These are phyloP conservation scores for Porogramme epimiltina DNA, from an alignment of 1,284 basidiomycete species.

Conservation along the genomic window DNA sequence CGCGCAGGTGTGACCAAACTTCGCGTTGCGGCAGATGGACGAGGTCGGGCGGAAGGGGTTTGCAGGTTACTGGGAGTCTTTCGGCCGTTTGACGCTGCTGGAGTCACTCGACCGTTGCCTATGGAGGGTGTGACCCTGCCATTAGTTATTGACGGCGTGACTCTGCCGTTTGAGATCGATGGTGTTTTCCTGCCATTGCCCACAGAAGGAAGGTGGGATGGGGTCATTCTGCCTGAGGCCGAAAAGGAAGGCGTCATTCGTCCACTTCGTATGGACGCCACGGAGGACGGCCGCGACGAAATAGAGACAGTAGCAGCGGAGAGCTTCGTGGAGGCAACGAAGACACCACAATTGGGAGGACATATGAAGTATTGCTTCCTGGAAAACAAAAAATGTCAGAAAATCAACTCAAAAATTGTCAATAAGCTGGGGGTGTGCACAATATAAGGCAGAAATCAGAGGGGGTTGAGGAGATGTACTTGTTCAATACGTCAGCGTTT, in stretches of 20 bases:
- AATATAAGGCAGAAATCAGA: too few relatives aligned
- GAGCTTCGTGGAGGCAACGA: constrained; percentile 83
- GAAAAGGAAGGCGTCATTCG: constrained; percentile 51
- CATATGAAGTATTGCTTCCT: constrained; percentile 89
- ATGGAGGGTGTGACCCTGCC: constrained; percentile 57
- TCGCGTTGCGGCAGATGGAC: constrained; percentile 15
- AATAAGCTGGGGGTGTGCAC: too few relatives aligned
- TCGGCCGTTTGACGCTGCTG: constrained; percentile 30
- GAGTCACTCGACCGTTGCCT: constrained; percentile 40
- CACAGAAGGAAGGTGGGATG: constrained; percentile 24
- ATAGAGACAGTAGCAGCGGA: constrained; percentile 76
- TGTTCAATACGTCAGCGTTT: too few relatives aligned
- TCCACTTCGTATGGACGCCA: constrained; percentile 72
- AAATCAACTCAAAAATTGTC: too few relatives aligned
- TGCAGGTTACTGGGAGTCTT: constrained; percentile 30
- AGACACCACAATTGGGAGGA: constrained; percentile 87
- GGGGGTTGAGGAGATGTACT: too few relatives aligned
- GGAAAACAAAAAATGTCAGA: not conserved
- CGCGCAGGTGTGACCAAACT: constrained; percentile 25
- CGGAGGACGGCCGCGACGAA: constrained; percentile 72
- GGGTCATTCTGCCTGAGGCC: constrained; percentile 31
- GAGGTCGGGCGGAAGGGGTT: constrained; percentile 26
- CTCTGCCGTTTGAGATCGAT: constrained; percentile 22
- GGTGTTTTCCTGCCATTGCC: constrained; percentile 31
- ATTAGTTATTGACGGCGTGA: constrained; percentile 35